Evolutionary conservation across 192 early-diverging fungal species (phyloP).

Genomic region (Backusella tarrabulga): DNA sequence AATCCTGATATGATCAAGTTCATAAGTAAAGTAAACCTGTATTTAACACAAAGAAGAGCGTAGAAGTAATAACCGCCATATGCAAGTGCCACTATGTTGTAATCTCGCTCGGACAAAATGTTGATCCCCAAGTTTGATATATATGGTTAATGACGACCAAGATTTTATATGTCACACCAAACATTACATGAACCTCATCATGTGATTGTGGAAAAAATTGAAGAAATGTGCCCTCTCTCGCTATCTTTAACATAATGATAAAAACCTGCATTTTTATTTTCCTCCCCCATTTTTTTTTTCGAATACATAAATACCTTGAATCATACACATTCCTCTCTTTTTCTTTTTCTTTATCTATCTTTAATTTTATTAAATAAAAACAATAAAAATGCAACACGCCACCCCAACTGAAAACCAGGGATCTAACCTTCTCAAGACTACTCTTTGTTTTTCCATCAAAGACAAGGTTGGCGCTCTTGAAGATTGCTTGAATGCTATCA

Average conservation of each 20-base stretch:
- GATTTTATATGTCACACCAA: neutral
- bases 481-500: slow-evolving; percentile 74
- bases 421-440: slow-evolving; percentile 18
- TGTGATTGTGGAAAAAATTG: slow-evolving; percentile 17
- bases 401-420: neutral
- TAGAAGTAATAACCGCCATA: neutral
- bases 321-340: neutral
- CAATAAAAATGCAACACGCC: slow-evolving; percentile 8
- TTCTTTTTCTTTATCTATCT: neutral
- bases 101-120: neutral
- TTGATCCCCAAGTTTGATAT: neutral
- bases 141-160: neutral
- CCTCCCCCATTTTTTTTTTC: neutral
- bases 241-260: neutral
- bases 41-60: neutral
- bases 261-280: neutral
- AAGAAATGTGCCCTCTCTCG: neutral
- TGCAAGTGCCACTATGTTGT: neutral
- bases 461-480: slow-evolving; percentile 88
- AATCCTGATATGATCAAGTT: neutral
- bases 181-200: neutral
- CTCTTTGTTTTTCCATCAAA: slow-evolving; percentile 67
- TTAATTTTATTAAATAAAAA: neutral
- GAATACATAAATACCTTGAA: neutral
- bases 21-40: neutral